Evolutionary conservation across 768 basidiomycete species (phyloP).

Genomic region (Hygrocybe punicea): DNA sequence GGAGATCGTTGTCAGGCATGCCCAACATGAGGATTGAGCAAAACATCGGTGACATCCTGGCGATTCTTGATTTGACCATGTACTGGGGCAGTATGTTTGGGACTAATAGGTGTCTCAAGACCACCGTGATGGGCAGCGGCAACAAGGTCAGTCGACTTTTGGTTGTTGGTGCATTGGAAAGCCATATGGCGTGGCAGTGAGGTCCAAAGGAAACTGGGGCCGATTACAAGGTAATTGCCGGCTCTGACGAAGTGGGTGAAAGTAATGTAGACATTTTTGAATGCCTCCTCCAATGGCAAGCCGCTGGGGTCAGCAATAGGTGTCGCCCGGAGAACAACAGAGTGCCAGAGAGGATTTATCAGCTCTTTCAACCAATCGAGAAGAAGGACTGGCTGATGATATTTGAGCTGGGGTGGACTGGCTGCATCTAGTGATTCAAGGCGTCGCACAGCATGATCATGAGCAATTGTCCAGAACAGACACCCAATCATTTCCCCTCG

Average conservation of each 20-base stretch:
- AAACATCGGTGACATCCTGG: not conserved
- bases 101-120: not conserved
- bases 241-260: constrained; percentile 3
- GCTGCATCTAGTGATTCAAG: not conserved
- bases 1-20: not conserved
- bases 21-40: constrained; percentile 1
- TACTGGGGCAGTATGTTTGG: not conserved
- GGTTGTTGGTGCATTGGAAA: not conserved
- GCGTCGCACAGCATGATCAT: not conserved
- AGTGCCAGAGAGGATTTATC: not conserved
- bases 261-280: not conserved
- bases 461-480: constrained; percentile 1
- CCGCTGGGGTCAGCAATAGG: constrained; percentile 1
- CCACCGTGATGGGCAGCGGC: constrained; percentile 1
- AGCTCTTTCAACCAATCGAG: constrained; percentile 3
- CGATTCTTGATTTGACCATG: constrained; percentile 1
- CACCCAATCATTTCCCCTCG: constrained; percentile 4
- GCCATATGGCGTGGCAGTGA: not conserved
- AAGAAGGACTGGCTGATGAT: constrained; percentile 2
- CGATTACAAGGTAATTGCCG: not conserved
- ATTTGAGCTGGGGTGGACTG: not conserved
- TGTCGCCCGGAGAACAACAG: not conserved
- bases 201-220: not conserved
- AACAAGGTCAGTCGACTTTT: constrained; percentile 3
- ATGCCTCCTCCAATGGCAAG: not conserved